Evolutionary conservation across 1,284 basidiomycete species (phyloP), one percentile per base, ranked within the genome.

Genomic region (Ganoderma meredithae): DNA sequence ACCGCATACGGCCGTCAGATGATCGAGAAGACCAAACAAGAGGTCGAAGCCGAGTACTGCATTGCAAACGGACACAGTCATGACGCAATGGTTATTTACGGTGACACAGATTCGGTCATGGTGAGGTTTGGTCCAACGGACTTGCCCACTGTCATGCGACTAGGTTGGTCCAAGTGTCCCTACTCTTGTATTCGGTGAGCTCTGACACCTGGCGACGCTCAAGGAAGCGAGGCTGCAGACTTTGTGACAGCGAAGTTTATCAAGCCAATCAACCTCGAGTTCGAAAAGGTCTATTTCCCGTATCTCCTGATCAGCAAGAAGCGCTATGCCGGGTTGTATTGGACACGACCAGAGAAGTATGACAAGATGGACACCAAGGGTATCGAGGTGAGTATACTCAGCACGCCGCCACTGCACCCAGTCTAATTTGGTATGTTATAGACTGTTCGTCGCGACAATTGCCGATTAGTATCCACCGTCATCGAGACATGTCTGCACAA

Each of bases 291-390:
- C 1, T 99, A 99, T 81, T 98, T 94, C 79, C 96, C 96, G 3
- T 99, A 98, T 78, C 81, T 99, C 63, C 89, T 99, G 49, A 99
- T 99, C 80, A 98, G 85, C 85, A 99, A 98, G 82, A 99, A 99
- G 81, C 90, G 97, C 41, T 99, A 99, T 80, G 96, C 97, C 2
- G 97, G 96, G 4, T 81, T 98, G 66, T 98, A 99, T 77, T 98
- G 97, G 97, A 98, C 96, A 1, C 90, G 89, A 71, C 83, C 91
- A 8, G 96, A 98, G 58, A 97, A 95, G 79, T 96, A 94, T 74
- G 97, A 99, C 80, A 98, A 98, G 83, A 98, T 98, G 97, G 96
- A 99, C 75, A 93, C 97, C 1, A 99, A 99, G 81, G 96, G 96
- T 75, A 98, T 99, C 69, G 96, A 99, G 87, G 96, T 96, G 68